Base-by-base conservation (phyloP, 176 grass and related monocot genomes). In the Zea mays region DNA sequence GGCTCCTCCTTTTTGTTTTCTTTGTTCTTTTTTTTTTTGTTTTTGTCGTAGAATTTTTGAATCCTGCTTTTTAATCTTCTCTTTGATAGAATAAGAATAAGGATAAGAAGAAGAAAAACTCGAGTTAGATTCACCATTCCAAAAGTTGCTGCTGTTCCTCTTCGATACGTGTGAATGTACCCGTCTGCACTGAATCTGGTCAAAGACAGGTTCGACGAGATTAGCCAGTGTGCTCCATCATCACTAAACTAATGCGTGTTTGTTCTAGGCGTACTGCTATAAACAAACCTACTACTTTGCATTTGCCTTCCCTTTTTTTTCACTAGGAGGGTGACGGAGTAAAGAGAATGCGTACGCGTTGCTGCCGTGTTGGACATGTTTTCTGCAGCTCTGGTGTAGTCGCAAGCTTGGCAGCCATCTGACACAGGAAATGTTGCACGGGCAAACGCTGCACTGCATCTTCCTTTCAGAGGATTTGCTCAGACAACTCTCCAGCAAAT, bases 191-290 rank as follows among this genome's bases (percentile, higher is more conserved):
- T 47, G 15, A 11, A 49, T 67, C 17, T 59, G n/a, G 61, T 80
- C 77, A 86, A 73, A 79, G 27, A 16, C 15, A 60, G 6, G 42
- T 68, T 40, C 67, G 69, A 38, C 47, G 13, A 34, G 52, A 47
- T 50, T 58, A 19, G 51, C 50, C 45, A 34, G 1, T 17, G 1
- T 17, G 65, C 46, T 40, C 39, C 54, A 56, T 19, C 5, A 64
- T 50, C 5, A 64, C 41, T 62, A 17, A 77, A 33, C 48, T 63
- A 5, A 41, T 63, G 36, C 0, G 56, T 77, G 17, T 65, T 16
- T 12, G 62, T 16, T 54, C 45, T 72, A n/a, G 60, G 69, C 38
- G 13, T 72, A 12, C 7, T 72, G 38, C 5, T 56, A 20, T 21
- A 56, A 59, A 86, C 42, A 49, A 21, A 4, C 49, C 38, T 27